These are phyloP conservation scores for Linum tenue DNA, from an alignment of 345 rosid species.

Conservation along the genomic window DNA sequence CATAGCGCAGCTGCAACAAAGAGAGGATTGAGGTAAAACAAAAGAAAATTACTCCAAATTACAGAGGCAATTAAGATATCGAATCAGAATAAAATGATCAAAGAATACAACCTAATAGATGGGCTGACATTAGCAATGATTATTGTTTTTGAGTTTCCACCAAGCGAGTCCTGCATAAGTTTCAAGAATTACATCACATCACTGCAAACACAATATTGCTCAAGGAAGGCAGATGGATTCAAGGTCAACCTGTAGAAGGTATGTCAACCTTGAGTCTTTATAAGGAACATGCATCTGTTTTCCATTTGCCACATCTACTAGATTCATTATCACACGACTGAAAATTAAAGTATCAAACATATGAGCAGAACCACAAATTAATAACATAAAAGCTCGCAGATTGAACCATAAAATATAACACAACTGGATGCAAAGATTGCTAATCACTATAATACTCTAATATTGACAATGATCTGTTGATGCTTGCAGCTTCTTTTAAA, in stretches of 20 bases:
- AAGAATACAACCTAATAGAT: constrained; percentile 56
- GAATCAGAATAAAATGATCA: constrained; percentile 11
- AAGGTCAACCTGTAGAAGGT: constrained; percentile 83
- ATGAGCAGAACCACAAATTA: constrained; percentile 1
- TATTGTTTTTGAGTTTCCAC: constrained; percentile 98
- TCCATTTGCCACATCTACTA: constrained; percentile 85
- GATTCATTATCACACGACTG: constrained; percentile 97
- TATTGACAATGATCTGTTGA: constrained; percentile 89
- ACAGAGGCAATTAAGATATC: neutral
- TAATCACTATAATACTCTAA: constrained; percentile 51
- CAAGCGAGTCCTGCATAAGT: constrained; percentile 76
- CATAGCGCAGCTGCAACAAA: constrained; percentile 60
- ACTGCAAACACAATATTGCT: constrained; percentile 3
- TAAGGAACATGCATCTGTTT: constrained; percentile 78
- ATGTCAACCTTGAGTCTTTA: constrained; percentile 90
- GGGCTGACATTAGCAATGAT: constrained; percentile 99
- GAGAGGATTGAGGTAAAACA: neutral
- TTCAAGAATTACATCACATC: constrained; percentile 15
- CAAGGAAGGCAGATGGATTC: constrained; percentile 10
- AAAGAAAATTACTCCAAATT: neutral
- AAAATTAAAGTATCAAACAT: constrained; percentile 12
- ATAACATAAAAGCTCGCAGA: constrained; percentile 5
- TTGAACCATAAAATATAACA: neutral
- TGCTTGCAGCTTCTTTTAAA: constrained; percentile 90
- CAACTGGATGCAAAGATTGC: constrained; percentile 8